phyloP scores from a whole-genome alignment of 1,284 basidiomycete genomes.

The Marasmius sp. region DNA sequence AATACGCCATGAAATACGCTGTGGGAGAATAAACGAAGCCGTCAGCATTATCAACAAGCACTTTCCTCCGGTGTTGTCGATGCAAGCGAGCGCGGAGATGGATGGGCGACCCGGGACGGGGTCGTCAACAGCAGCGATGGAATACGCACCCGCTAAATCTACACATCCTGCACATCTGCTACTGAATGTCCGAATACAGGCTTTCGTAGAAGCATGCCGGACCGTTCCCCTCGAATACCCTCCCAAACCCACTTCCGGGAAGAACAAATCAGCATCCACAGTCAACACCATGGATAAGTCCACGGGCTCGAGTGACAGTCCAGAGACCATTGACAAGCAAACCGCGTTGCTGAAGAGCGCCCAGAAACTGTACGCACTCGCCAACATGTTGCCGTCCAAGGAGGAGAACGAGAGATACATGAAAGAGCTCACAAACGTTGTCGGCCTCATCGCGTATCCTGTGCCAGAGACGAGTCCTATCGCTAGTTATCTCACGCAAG shows the following conservation, averaged over 20 bases:
- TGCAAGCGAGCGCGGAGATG: not conserved
- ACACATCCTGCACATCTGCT: slow-evolving; percentile 71
- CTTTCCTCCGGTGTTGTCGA: slow-evolving; percentile 57
- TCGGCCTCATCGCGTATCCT: slow-evolving; percentile 74
- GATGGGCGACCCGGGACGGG: not conserved
- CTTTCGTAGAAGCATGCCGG: slow-evolving; percentile 81
- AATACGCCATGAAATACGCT: slow-evolving; percentile 63
- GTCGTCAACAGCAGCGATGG: slow-evolving; percentile 13
- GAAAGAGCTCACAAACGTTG: slow-evolving; percentile 71
- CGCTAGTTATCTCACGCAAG: slow-evolving; percentile 68
- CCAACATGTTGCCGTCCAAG: slow-evolving; percentile 48
- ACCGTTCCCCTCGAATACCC: slow-evolving; percentile 60
- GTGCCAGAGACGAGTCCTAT: slow-evolving; percentile 71
- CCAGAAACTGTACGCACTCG: slow-evolving; percentile 60
- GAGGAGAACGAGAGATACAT: slow-evolving; percentile 59
- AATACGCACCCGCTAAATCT: slow-evolving; percentile 55
- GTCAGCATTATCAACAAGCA: slow-evolving; percentile 61
- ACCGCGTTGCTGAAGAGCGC: slow-evolving; percentile 52
- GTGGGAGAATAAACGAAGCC: slow-evolving; percentile 70
- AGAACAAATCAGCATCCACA: slow-evolving; percentile 8
- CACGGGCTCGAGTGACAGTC: slow-evolving; percentile 19
- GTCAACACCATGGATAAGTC: not conserved
- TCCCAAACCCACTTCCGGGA: slow-evolving; percentile 15
- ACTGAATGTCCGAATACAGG: slow-evolving; percentile 81
- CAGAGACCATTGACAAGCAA: slow-evolving; percentile 33